A percentile compares a stretch with the other conserved stretches of the same genome.
phyloP scores from a whole-genome alignment of 2,329 filamentous ascomycete species.

The Mycosphaerella sp. region DNA sequence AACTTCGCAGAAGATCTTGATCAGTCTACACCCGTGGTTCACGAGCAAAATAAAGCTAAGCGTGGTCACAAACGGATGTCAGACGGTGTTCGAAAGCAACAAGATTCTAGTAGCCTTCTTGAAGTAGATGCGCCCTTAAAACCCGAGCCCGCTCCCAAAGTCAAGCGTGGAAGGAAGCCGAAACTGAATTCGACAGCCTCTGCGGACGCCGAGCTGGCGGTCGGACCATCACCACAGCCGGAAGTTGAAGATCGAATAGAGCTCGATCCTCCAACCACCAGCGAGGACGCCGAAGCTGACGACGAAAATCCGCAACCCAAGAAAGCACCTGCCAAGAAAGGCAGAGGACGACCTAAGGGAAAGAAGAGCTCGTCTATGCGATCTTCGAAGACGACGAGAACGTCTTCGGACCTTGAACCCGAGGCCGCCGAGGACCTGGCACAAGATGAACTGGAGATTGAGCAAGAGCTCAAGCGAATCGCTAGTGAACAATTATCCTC shows the following conservation, averaged over 20 bases:
- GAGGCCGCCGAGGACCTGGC: constrained; percentile 20
- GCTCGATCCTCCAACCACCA: constrained; percentile 6
- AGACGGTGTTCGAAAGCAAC: constrained; percentile 33
- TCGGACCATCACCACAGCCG: background rate
- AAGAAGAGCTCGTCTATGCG: constrained; percentile 25
- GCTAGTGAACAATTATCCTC: constrained; percentile 25
- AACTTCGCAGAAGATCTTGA: constrained; percentile 21
- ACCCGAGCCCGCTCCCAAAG: constrained; percentile 29
- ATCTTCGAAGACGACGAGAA: constrained; percentile 23
- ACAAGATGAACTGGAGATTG: constrained; percentile 30
- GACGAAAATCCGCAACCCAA: constrained; percentile 11
- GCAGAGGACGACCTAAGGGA: constrained; percentile 26
- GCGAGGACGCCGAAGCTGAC: constrained; percentile 9
- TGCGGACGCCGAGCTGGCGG: constrained; percentile 7
- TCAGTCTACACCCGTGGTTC: constrained; percentile 25
- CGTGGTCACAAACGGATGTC: constrained; percentile 37
- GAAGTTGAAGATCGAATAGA: constrained; percentile 12
- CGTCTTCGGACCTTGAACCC: constrained; percentile 13
- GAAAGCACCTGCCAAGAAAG: constrained; percentile 24
- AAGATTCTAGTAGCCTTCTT: constrained; percentile 22
- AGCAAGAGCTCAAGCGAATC: constrained; percentile 31
- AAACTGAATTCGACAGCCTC: constrained; percentile 17
- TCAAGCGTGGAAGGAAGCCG: constrained; percentile 22
- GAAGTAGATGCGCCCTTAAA: constrained; percentile 22
- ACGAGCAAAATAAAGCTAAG: constrained; percentile 22